phyloP scores from a whole-genome alignment of 2,329 filamentous ascomycete genomes.

The Ilyonectria destructans region DNA sequence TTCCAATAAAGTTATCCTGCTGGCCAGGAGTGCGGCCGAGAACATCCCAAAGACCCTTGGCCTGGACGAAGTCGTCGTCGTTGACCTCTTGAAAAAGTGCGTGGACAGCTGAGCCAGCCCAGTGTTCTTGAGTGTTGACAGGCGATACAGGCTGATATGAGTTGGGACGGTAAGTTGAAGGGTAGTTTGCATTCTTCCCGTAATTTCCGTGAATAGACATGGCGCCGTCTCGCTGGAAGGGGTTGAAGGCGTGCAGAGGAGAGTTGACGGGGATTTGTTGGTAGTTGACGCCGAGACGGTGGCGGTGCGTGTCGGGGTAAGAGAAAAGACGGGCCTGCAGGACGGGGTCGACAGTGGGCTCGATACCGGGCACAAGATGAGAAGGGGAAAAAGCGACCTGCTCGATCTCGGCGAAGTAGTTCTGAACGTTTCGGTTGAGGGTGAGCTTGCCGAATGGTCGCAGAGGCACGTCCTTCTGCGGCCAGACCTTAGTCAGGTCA shows the following conservation, averaged over 20 bases:
- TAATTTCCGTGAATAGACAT: slow-evolving; percentile 81
- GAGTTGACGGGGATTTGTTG: slow-evolving; percentile 76
- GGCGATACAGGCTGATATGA: slow-evolving; percentile 61
- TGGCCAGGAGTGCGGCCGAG: slow-evolving; percentile 67
- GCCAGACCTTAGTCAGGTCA: slow-evolving; percentile 81
- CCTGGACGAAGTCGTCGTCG: slow-evolving; percentile 67
- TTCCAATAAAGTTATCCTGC: slow-evolving; percentile 74
- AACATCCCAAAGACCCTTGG: slow-evolving; percentile 65
- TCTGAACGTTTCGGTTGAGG: slow-evolving; percentile 76
- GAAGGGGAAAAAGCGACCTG: slow-evolving; percentile 78
- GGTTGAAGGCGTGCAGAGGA: slow-evolving; percentile 71
- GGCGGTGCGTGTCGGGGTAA: slow-evolving; percentile 79
- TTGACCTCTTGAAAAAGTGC: slow-evolving; percentile 63
- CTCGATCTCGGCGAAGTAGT: slow-evolving; percentile 77
- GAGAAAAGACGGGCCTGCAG: slow-evolving; percentile 74
- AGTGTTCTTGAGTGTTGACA: slow-evolving; percentile 63
- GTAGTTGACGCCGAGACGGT: slow-evolving; percentile 77
- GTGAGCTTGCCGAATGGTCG: slow-evolving; percentile 78
- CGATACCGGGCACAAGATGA: slow-evolving; percentile 76
- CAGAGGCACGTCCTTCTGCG: slow-evolving; percentile 78
- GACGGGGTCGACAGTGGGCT: slow-evolving; percentile 74
- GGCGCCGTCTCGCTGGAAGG: slow-evolving; percentile 81
- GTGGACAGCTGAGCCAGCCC: slow-evolving; percentile 62
- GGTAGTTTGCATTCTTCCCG: slow-evolving; percentile 73
- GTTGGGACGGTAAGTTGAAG: slow-evolving; percentile 64